phyloP scores from a whole-genome alignment of 2,329 filamentous ascomycete species.

The Knufia petricola region DNA sequence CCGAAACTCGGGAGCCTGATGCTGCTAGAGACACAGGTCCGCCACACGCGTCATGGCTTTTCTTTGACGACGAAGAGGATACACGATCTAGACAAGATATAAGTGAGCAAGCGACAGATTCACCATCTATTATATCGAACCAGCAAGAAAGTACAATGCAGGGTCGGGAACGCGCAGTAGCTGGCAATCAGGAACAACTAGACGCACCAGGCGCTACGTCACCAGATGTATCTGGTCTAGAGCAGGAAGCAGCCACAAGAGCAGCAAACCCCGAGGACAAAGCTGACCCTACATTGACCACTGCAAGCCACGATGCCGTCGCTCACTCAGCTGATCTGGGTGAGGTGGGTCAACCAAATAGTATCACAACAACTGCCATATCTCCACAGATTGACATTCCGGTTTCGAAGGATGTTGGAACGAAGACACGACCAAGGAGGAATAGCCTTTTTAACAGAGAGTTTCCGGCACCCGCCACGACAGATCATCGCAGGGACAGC shows the following conservation, averaged over 20 bases:
- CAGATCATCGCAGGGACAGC: background rate
- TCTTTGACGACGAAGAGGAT: conserved; percentile 6
- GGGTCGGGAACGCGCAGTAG: background rate
- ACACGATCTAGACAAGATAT: background rate
- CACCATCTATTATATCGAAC: background rate
- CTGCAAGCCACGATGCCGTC: too few species aligned
- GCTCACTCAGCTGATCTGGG: too few species aligned
- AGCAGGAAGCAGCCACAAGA: background rate
- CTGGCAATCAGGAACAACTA: background rate
- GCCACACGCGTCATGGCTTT: conserved; percentile 9
- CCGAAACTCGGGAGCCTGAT: too few species aligned
- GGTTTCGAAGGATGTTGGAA: background rate
- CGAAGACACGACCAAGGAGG: background rate
- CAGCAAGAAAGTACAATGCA: background rate
- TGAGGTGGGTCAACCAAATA: too few species aligned
- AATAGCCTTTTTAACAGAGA: conserved; percentile 1
- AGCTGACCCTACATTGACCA: too few species aligned
- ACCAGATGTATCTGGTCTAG: too few species aligned
- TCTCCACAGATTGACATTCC: too few species aligned
- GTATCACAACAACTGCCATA: too few species aligned
- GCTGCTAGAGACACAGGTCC: background rate
- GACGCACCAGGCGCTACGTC: too few species aligned
- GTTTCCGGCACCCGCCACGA: background rate
- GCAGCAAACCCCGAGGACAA: background rate
- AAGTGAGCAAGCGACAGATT: background rate